Conservation (phyloP, 2,329 filamentous ascomycete genomes). For the Fusarium bactridioides region DNA sequence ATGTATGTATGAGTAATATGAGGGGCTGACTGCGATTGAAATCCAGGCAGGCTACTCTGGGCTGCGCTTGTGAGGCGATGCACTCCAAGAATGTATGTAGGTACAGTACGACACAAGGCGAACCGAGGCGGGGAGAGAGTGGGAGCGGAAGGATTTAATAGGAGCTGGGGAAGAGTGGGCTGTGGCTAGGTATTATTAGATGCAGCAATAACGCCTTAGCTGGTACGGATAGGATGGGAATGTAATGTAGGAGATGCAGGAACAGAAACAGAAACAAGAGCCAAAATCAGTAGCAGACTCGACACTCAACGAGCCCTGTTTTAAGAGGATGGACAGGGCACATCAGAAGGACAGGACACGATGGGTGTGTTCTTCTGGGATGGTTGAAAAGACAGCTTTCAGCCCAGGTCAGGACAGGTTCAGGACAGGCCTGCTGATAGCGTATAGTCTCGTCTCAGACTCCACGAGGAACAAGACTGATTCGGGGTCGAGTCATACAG, state of each 20-base stretch:
- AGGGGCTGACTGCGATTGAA: slow-evolving; percentile 17
- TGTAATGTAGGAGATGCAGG: slow-evolving; percentile 20
- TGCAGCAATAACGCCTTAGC: slow-evolving; percentile 8
- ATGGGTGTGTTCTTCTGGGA: slow-evolving; percentile 29
- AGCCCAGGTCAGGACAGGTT: slow-evolving; percentile 18
- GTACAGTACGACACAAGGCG: slow-evolving; percentile 2
- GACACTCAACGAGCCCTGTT: slow-evolving; percentile 29
- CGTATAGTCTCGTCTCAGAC: slow-evolving; percentile 48
- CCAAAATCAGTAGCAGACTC: slow-evolving; percentile 11
- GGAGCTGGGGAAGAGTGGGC: slow-evolving; percentile 30
- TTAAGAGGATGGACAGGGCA: slow-evolving; percentile 23
- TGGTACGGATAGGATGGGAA: background rate
- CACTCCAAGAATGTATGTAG: slow-evolving; percentile 1
- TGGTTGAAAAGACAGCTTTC: slow-evolving; percentile 35
- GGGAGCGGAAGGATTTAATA: slow-evolving; percentile 27
- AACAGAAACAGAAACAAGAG: slow-evolving; percentile 38
- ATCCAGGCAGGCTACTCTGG: background rate
- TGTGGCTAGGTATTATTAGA: slow-evolving; percentile 24
- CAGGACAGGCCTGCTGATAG: slow-evolving; percentile 52
- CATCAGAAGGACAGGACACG: slow-evolving; percentile 40
- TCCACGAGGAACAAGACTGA: slow-evolving; percentile 44
- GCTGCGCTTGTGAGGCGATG: slow-evolving; percentile 32
- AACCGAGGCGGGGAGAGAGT: slow-evolving; percentile 8
- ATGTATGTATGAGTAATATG: slow-evolving; percentile 30
- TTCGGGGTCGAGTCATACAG: slow-evolving; percentile 40